Base-by-base conservation (phyloP, 495 filamentous ascomycete species). In the Penicillium simplicissimum region DNA sequence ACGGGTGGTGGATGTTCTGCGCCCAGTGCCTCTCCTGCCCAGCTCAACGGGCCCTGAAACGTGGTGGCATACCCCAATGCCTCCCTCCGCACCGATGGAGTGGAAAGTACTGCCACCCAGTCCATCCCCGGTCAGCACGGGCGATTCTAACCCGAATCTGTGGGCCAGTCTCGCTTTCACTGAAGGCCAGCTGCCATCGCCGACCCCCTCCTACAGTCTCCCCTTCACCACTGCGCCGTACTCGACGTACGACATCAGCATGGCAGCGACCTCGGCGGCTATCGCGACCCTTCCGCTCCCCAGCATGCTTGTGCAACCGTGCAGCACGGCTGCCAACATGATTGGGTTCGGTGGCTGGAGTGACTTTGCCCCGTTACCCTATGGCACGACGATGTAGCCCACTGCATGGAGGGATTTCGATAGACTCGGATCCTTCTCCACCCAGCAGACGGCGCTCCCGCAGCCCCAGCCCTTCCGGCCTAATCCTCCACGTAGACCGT, bases 71-170 rank as follows among this genome's bases (percentile, higher is more conserved):
- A 74, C 71, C 57, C 76, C 83, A 59, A 72, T 76, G 64, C 81
- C 80, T 23, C 81, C 81, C 38, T 80, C 87, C 53, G 85, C 85
- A 48, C 88, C 92, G 11, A 86, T 96, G 64, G 96, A 98, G 58
- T 98, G 94, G 95, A 94, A 89, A 74, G 88, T 97, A 68, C 81
- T 98, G 59, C 88, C 95, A 64, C 97, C 96, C 57, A 96, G 91
- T 68, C 85, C 88, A 53, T 86, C 87, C 67, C 85, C 91, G 36
- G 84, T 87, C 55, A 88, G 88, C 45, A 83, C 87, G 40, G 83
- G 81, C 65, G 91, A 95, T 71, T 85, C 86, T 56, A 84, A 83
- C 60, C 79, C 85, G 35, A 82, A 88, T 61, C 87, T 96, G 74
- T 97, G 94, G 95, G 84, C 90, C 52, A 88, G 82, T 71, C 86